Conservation (phyloP, 2,329 filamentous ascomycete species). For the Stachybotrys chlorohalonatus region DNA sequence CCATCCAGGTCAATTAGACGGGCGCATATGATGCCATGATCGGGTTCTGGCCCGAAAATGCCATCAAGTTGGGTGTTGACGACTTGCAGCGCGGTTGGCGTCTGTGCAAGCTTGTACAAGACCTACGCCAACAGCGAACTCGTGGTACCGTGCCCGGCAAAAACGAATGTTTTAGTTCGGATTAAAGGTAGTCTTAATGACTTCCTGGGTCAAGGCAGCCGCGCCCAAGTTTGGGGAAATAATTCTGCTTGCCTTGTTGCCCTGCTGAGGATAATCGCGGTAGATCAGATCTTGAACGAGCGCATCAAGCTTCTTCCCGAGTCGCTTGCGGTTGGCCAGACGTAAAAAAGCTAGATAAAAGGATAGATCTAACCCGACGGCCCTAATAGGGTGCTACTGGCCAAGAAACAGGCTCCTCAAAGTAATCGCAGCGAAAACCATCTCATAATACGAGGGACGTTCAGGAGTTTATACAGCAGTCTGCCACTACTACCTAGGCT, state of each 20-base stretch:
- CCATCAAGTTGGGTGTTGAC: conserved; percentile 25
- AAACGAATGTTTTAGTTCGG: conserved; percentile 28
- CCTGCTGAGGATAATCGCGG: neutral
- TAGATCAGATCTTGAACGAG: neutral
- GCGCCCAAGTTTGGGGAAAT: conserved; percentile 22
- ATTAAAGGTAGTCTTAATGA: conserved; percentile 21
- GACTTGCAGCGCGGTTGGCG: conserved; percentile 14
- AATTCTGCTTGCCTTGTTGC: conserved; percentile 10
- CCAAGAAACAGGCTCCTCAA: too few relatives aligned
- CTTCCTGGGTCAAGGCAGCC: conserved; percentile 14
- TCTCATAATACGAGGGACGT: too few relatives aligned
- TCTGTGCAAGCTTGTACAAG: conserved; percentile 25
- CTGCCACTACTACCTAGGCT: too few relatives aligned
- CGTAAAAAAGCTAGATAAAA: too few relatives aligned
- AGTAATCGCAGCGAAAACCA: too few relatives aligned
- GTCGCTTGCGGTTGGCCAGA: too few relatives aligned
- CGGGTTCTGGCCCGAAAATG: conserved; percentile 20
- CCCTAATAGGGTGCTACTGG: too few relatives aligned
- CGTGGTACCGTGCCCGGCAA: conserved; percentile 33
- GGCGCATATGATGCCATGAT: conserved; percentile 4
- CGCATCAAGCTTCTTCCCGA: neutral
- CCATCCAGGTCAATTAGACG: conserved; percentile 7
- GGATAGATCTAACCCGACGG: too few relatives aligned
- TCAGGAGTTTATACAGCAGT: too few relatives aligned
- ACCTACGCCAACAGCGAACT: conserved; percentile 25